Conservation (phyloP, 148 eudicot species). For the Polygonum aviculare region DNA sequence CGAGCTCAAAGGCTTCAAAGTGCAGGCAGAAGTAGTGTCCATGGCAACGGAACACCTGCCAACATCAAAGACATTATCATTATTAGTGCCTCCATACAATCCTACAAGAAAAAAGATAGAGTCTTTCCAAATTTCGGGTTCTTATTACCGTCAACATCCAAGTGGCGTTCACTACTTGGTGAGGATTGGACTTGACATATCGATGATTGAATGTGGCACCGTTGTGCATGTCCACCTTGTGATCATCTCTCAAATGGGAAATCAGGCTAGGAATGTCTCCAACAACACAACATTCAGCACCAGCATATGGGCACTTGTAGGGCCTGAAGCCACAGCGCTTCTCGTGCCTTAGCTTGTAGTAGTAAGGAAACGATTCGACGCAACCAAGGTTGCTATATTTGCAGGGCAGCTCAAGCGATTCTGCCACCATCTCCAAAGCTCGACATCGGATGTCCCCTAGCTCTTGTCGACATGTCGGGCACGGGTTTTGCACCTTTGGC, state of each 20-base stretch:
- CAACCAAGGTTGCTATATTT: slow-evolving; percentile 39
- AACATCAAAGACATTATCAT: background rate
- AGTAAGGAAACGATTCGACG: slow-evolving; percentile 35
- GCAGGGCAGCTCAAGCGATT: slow-evolving; percentile 50
- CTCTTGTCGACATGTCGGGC: slow-evolving; percentile 53
- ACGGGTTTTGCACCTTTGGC: slow-evolving; percentile 27
- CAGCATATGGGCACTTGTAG: slow-evolving; percentile 54
- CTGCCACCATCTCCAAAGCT: slow-evolving; percentile 50
- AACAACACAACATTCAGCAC: slow-evolving; percentile 40
- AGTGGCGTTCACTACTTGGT: slow-evolving; percentile 51
- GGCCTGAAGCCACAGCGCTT: slow-evolving; percentile 39
- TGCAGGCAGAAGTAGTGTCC: slow-evolving; percentile 34
- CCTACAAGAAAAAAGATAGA: too few species aligned
- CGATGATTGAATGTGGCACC: slow-evolving; percentile 57
- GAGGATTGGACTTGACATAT: slow-evolving; percentile 53
- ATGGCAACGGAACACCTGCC: slow-evolving; percentile 49
- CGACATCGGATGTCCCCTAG: slow-evolving; percentile 49
- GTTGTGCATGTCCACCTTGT: slow-evolving; percentile 53
- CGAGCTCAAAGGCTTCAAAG: slow-evolving; percentile 53
- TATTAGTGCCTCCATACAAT: background rate
- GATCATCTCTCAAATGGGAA: slow-evolving; percentile 44
- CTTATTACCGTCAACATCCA: slow-evolving; percentile 65
- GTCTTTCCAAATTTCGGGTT: too few species aligned
- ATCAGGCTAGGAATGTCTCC: slow-evolving; percentile 43
- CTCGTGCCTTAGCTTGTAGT: slow-evolving; percentile 43